Evolutionary conservation across 2,329 filamentous ascomycete species (phyloP), one percentile per base, ranked within the genome.

Genomic region (Fusarium dlaminii): DNA sequence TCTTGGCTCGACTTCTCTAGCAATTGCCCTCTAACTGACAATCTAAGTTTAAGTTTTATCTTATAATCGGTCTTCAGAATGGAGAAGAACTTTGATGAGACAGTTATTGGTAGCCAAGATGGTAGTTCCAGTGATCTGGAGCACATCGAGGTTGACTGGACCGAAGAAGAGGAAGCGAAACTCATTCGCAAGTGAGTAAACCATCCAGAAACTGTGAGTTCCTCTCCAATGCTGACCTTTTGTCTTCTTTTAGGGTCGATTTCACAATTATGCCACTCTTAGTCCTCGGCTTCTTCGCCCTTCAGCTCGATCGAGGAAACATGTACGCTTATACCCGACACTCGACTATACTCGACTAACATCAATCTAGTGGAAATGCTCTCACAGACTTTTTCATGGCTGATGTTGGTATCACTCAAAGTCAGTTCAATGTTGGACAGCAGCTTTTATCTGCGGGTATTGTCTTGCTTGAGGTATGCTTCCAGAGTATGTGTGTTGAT

Each of bases 351-450:
- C 37, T 61, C 11, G 8, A 10, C 52, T 56, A 73, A 24, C 51
- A 46, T 27, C n/a, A 18, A 5, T 22, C 8, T n/a, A 77, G 75
- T 42, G 76, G 82, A 51, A 85, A 84, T 43, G 85, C 85, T 6
- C 77, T 87, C 37, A 86, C 85, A 17, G 75, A 77, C 1, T 86
- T 86, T 70, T 85, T 88, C 60, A 82, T 86, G 18, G 73, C 81
- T 29, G 86, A 88, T 68, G 81, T 87, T 14, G 79, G 81, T 15
- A 84, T 88, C 61, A 85, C 81, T 4, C 85, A 85, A 18, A 83
- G 86, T 63, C 84, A 87, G 63, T 83, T 86, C 74, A 87, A 87
- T 30, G 79, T 86, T 34, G 86, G 86, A 11, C 82, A 85, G 20
- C 84, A 86, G 68, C 78, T 87, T 36, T 75, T 87, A 3, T 86